Evolutionary conservation across 345 rosid species (phyloP).

Genomic region (Acer yangbiense): DNA sequence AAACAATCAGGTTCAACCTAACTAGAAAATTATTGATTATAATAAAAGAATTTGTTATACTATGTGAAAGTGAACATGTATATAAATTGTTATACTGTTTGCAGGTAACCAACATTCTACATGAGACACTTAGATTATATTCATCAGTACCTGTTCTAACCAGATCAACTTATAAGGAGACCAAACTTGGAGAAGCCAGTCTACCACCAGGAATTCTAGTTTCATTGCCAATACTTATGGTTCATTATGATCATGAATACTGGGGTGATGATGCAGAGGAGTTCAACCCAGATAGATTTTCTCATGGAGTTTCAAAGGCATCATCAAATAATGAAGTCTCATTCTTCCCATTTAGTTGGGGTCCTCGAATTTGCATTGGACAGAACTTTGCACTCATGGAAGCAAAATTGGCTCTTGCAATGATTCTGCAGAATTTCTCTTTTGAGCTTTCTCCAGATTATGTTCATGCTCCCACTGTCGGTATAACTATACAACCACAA

Average conservation of each 20-base stretch:
- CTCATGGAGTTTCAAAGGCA: slow-evolving; percentile 37
- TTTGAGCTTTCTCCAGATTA: slow-evolving; percentile 33
- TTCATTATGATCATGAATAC: slow-evolving; percentile 34
- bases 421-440: slow-evolving; percentile 21
- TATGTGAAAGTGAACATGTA: too few relatives aligned
- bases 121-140: slow-evolving; percentile 46
- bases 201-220: slow-evolving; percentile 31
- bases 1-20: too few relatives aligned
- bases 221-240: slow-evolving; percentile 20
- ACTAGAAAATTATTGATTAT: too few relatives aligned
- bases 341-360: slow-evolving; percentile 33
- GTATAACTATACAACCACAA: slow-evolving; percentile 21
- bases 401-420: slow-evolving; percentile 24
- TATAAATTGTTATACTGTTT: too few relatives aligned
- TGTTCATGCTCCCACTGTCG: slow-evolving; percentile 14
- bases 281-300: slow-evolving; percentile 41
- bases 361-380: slow-evolving; percentile 40
- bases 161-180: slow-evolving; percentile 26
- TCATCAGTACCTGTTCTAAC: slow-evolving; percentile 22
- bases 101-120: too few relatives aligned
- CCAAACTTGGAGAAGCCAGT: slow-evolving; percentile 26
- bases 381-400: slow-evolving; percentile 30
- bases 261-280: slow-evolving; percentile 43
- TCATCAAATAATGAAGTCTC: slow-evolving; percentile 20
- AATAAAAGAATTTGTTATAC: too few relatives aligned